Conservation (phyloP, 1,139 yeast genomes). For the Suzukiozyma palmioleophila region DNA sequence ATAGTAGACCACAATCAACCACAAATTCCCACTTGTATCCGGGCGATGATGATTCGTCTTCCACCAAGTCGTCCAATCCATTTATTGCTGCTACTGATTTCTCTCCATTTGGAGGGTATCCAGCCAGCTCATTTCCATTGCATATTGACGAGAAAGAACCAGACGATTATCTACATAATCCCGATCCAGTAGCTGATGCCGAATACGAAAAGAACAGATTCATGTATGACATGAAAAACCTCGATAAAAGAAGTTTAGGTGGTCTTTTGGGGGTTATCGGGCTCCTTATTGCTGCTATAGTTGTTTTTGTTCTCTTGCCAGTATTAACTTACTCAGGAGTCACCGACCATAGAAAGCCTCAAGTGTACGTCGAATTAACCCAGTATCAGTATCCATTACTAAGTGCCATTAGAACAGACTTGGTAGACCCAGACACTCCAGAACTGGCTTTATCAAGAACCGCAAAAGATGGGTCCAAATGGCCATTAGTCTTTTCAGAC, state of each 20-base stretch:
- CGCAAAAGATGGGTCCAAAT: slow-evolving; percentile 50
- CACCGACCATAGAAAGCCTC: slow-evolving; percentile 27
- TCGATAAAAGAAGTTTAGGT: slow-evolving; percentile 57
- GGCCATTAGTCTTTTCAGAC: slow-evolving; percentile 76
- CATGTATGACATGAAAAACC: slow-evolving; percentile 51
- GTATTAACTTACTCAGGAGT: slow-evolving; percentile 73
- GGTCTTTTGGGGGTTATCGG: slow-evolving; percentile 57
- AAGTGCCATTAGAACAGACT: slow-evolving; percentile 54
- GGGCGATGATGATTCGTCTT: slow-evolving; percentile 2
- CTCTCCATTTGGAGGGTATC: slow-evolving; percentile 93
- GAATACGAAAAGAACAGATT: slow-evolving; percentile 66
- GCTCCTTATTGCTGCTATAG: slow-evolving; percentile 55
- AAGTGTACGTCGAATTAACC: slow-evolving; percentile 45
- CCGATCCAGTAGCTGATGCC: slow-evolving; percentile 88
- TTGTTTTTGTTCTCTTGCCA: slow-evolving; percentile 68
- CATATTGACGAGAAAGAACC: slow-evolving; percentile 87
- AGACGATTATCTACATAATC: slow-evolving; percentile 89
- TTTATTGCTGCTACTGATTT: slow-evolving; percentile 26
- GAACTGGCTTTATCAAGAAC: slow-evolving; percentile 40
- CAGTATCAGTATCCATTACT: slow-evolving; percentile 56
- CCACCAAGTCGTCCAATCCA: slow-evolving; percentile 3
- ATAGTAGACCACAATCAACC: neutral
- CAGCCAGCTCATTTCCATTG: slow-evolving; percentile 83
- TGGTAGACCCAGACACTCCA: slow-evolving; percentile 83
- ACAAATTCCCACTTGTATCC: neutral